Evolutionary conservation across 768 basidiomycete species (phyloP).

Genomic region (Lentinula guzmanii): DNA sequence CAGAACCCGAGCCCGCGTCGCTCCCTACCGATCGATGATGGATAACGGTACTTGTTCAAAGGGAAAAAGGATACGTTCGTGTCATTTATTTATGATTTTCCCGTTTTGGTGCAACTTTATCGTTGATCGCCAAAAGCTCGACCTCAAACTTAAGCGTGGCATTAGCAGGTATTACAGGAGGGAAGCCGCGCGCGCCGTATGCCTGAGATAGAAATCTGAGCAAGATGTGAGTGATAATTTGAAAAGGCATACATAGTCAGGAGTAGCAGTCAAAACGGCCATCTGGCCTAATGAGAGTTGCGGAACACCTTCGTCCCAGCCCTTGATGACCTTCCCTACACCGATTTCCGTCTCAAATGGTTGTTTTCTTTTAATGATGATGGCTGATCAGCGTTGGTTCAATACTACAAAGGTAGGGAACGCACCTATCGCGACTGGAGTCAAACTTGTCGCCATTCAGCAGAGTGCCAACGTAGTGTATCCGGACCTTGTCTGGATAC

Average conservation of each 20-base stretch:
- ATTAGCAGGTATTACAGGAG: constrained; percentile 74
- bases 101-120: neutral
- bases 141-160: constrained; percentile 77
- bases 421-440: constrained; percentile 73
- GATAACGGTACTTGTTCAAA: neutral
- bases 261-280: constrained; percentile 60
- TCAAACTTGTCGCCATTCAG: constrained; percentile 62
- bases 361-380: constrained; percentile 28
- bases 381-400: neutral
- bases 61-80: neutral
- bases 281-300: constrained; percentile 74
- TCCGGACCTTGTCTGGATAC: constrained; percentile 56
- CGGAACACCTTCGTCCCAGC: constrained; percentile 91
- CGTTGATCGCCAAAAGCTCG: constrained; percentile 62
- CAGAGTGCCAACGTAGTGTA: constrained; percentile 80
- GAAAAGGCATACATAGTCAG: constrained; percentile 65
- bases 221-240: neutral
- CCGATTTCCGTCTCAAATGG: constrained; percentile 75
- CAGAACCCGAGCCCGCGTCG: neutral
- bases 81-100: neutral
- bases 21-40: neutral
- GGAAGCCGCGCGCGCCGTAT: constrained; percentile 71
- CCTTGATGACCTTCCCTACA: constrained; percentile 77
- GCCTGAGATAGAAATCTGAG: constrained; percentile 32
- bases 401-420: neutral